Evolutionary conservation across 345 rosid species (phyloP).

Genomic region (Psidium friedrichsthalianum): DNA sequence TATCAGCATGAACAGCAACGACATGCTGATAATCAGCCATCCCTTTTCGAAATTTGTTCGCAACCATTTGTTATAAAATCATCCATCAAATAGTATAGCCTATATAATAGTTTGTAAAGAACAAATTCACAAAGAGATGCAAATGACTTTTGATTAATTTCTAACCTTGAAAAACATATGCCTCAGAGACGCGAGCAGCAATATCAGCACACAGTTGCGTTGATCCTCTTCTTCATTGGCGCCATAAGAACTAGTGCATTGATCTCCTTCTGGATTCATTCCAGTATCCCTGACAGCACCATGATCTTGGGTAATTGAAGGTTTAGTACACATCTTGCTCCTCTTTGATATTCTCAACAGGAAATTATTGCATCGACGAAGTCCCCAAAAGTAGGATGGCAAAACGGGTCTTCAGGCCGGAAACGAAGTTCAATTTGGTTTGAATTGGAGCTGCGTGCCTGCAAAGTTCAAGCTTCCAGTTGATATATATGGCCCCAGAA

Average conservation of each 20-base stretch:
- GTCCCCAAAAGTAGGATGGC: constrained; percentile 74
- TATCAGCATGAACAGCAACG: constrained; percentile 68
- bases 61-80: background rate
- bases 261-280: constrained; percentile 10
- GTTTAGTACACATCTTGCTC: constrained; percentile 10
- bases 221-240: constrained; percentile 6
- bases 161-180: constrained; percentile 70
- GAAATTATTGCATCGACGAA: constrained; percentile 32
- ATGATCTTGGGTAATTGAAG: background rate
- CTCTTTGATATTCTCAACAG: constrained; percentile 48
- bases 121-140: background rate
- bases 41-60: constrained; percentile 26
- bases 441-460: constrained; percentile 51
- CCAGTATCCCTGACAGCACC: constrained; percentile 1
- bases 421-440: constrained; percentile 66
- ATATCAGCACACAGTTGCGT: constrained; percentile 53
- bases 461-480: background rate
- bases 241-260: constrained; percentile 3
- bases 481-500: background rate
- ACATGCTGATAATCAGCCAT: constrained; percentile 98
- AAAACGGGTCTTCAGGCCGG: constrained; percentile 88
- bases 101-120: background rate
- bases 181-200: constrained; percentile 53
- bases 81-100: background rate
- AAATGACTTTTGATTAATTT: constrained; percentile 12